Evolutionary conservation across 192 early-diverging fungal species (phyloP), one percentile per base, ranked within the genome.

Genomic region (Umbelopsis ramanniana): DNA sequence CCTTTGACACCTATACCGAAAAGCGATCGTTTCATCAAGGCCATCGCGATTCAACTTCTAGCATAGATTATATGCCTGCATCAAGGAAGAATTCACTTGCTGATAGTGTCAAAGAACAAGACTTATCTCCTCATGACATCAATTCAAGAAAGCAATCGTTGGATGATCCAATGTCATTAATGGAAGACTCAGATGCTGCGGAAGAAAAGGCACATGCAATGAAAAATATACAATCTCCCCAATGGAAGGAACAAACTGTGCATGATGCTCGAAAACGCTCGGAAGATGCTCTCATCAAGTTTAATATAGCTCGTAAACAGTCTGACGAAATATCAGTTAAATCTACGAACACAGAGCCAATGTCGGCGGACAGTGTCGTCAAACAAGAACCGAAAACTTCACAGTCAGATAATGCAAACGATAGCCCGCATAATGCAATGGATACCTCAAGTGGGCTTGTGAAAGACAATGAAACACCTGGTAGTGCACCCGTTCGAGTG

Each of bases 41-140:
- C 14, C 57, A 37, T 37, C 57, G 57, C n/a, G 57, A 63, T 37
- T 63, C 57, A 29, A 63, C 33, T 19, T 63, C 57, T 8, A 63
- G 29, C 29, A 35, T 35, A 63, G 57, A 63, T 29, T 63, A 63
- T 63, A 63, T 63, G 57, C 57, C 57, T 11, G 26, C 15, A 8
- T 63, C 57, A 37, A 26, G 57, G 15, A 63, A 63, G 17, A 63
- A 63, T n/a, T 63, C 57, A 37, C 57, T 63, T 4, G 57, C 33
- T 17, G 57, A 63, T 26, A 63, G 33, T 63, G 24, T 38, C 6
- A 63, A 63, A n/a, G 57, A 63, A 35, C 57, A 63, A 37, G 33
- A 63, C 11, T 37, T 35, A n/a, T 19, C 26, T 14, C 12, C 8
- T 9, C 15, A 37, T 0, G 57, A 63, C 4, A 4, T 14, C 10